Base-by-base conservation (phyloP, 768 basidiomycete species). In the Rhodotorula paludigena region DNA sequence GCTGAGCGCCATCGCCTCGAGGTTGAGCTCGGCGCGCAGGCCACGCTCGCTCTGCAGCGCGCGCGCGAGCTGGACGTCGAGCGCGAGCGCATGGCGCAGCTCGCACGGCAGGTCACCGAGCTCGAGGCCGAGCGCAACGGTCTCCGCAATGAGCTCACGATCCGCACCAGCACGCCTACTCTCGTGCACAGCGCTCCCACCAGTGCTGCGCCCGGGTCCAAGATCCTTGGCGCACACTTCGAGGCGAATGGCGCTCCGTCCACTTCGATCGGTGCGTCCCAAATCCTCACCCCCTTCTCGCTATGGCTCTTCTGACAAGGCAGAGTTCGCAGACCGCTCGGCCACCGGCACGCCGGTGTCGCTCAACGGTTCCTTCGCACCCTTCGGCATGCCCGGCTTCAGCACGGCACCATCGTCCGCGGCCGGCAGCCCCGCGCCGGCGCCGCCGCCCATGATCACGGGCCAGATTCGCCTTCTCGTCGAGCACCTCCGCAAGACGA, bases 401-500 rank as follows among this genome's bases (percentile, higher is more conserved):
- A 28, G 47, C n/a, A 48, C n/a, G 14, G 14, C 15, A 14, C 25
- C 15, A 2, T 12, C 47, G 47, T 28, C 47, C 3, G n/a, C 47
- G 12, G 23, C 25, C n/a, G n/a, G n/a, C n/a, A n/a, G n/a, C 12
- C 28, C 47, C 12, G 47, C 25, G n/a, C n/a, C n/a, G n/a, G 47
- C n/a, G n/a, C 12, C 47, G 12, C 6, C 47, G 12, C 3, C 47
- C 12, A 28, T n/a, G n/a, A 28, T 54, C 9, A 25, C 35, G 33
- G 53, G 53, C 25, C 35, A 32, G 28, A 36, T 54, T 8, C 53
- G 53, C 8, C 53, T 54, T 10, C 53, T 54, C 23, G 53, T 54
- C 35, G 53, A 54, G 36, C 53, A 54, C 53, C 36, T 54, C 35
- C 53, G 53, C 53, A 35, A 54, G 53, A 54, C 53, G 15, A 54